Base-by-base conservation (phyloP, 345 rosid genomes). In the Salix koriyanagi region DNA sequence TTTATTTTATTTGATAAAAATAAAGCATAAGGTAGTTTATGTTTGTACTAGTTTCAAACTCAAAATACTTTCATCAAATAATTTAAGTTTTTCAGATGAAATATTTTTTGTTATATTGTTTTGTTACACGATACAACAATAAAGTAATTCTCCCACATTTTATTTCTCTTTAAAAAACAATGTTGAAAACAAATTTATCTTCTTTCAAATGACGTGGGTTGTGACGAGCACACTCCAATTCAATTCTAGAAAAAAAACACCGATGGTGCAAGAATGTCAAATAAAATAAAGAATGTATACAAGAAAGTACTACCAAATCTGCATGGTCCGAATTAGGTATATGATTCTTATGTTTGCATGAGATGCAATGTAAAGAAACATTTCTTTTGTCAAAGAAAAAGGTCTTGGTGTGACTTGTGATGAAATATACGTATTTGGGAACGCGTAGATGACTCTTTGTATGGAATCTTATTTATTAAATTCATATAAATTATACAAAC, bases 181-280 rank as follows among this genome's bases (percentile, higher is more conserved):
- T n/a, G 7, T 41, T 66, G 36, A 42, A 61, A 41, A 61, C 39
- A 30, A 25, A 25, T 60, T 1, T 4, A 41, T 7, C 32, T 12
- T 41, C 34, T 36, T 11, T 13, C 30, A 13, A 25, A 75, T 75
- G 77, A 75, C 77, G 77, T 67, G 71, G 71, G 77, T 2, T 66
- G 65, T 75, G 72, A 67, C 77, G 72, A 41, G 9, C 36, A 46
- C 69, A 0, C 28, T 48, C 18, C 6, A 16, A 28, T 30, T 70
- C 16, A 7, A 15, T n/a, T 32, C 28, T 13, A 73, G 42, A 36
- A 25, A 52, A 28, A 25, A 37, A 15, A 37, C 9, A 54, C 15
- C 1, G 62, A n/a, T n/a, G 28, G 62, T n/a, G 14, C 62, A 9
- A 9, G 28, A 56, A 58, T 23, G 23, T 23, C 11, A 58, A 4